These are phyloP conservation scores for Simplicillium aogashimaense DNA, from an alignment of 2,329 filamentous ascomycete genomes.

Conservation along the genomic window DNA sequence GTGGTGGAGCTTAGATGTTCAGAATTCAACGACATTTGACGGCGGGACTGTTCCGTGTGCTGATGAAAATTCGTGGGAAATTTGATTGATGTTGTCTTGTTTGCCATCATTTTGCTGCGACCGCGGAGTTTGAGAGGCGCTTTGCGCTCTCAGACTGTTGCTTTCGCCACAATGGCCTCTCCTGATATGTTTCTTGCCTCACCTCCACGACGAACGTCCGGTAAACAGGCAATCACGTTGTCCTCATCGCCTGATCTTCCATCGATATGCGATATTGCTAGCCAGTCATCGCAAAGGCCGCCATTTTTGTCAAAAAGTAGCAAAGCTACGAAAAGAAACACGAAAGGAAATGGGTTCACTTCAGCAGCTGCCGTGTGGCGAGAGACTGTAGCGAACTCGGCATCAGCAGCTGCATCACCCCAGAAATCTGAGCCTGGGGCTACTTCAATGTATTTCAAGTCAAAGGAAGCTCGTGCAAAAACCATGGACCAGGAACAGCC, in stretches of 20 bases:
- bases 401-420: not conserved
- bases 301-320: conserved; percentile 1
- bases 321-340: not conserved
- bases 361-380: not conserved
- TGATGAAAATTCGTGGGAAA: no score
- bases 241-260: conserved; percentile 49
- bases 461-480: no score
- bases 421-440: not conserved
- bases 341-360: not conserved
- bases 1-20: not conserved
- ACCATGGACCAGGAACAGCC: not conserved
- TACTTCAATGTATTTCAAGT: no score
- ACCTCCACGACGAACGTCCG: conserved; percentile 14
- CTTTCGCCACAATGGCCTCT: conserved; percentile 20
- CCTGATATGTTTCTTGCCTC: conserved; percentile 21
- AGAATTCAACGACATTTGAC: no score
- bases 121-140: conserved; percentile 29
- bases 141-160: conserved; percentile 28
- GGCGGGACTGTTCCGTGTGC: no score
- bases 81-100: no score
- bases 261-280: conserved; percentile 36
- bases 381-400: not conserved
- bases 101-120: no score
- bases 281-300: conserved; percentile 15
- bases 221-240: conserved; percentile 21